phyloP scores from a whole-genome alignment of 1,139 yeast genomes.

The Yarrowia galli region DNA sequence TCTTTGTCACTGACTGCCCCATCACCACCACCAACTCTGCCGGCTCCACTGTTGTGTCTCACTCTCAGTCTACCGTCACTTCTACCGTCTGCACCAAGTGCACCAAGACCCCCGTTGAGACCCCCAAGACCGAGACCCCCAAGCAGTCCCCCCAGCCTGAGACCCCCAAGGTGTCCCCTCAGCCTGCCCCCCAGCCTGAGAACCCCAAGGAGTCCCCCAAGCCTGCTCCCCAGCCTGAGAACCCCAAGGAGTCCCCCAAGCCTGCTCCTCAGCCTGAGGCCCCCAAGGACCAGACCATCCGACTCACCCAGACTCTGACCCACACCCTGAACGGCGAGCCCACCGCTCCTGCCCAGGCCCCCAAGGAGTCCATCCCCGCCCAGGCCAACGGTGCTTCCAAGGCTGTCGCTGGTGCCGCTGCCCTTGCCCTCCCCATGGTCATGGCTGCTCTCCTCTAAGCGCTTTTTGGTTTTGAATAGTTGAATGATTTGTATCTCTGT shows the following conservation, averaged over 20 bases:
- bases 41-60: not conserved
- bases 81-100: conserved; percentile 19
- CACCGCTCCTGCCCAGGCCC: conserved; percentile 16
- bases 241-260: not conserved
- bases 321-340: conserved; percentile 3
- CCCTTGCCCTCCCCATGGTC: conserved; percentile 11
- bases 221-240: not conserved
- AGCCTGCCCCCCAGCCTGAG: too few species aligned
- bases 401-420: conserved; percentile 10
- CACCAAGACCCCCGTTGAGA: conserved; percentile 1
- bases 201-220: not conserved
- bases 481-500: not conserved
- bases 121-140: not conserved
- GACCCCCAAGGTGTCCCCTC: too few species aligned
- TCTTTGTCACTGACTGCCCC: conserved; percentile 22
- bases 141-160: too few species aligned
- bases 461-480: not conserved
- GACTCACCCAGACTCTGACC: conserved; percentile 22
- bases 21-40: conserved; percentile 8
- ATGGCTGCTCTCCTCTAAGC: conserved; percentile 12
- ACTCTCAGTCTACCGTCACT: conserved; percentile 18
- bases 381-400: conserved; percentile 20
- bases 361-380: not conserved
- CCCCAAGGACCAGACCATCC: not conserved
- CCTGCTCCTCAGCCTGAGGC: not conserved